phyloP scores from a whole-genome alignment of 306 rosid genomes.

The Potentilla sterilis region DNA sequence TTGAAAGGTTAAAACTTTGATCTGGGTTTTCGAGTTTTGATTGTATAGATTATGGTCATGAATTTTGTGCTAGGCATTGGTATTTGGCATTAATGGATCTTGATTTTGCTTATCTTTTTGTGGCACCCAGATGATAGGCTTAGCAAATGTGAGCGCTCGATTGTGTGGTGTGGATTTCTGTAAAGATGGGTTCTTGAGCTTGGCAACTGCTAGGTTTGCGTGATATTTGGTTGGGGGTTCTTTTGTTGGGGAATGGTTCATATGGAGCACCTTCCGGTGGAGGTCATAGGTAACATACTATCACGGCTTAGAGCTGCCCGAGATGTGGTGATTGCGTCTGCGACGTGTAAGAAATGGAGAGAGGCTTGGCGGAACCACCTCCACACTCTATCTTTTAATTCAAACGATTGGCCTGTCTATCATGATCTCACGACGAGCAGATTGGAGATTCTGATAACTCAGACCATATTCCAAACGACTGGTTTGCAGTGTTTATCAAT shows the following conservation, averaged over 20 bases:
- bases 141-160: background rate
- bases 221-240: background rate
- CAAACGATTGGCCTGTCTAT: constrained; percentile 60
- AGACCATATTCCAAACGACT: constrained; percentile 75
- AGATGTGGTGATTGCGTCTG: constrained; percentile 74
- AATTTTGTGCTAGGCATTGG: background rate
- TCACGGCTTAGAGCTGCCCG: constrained; percentile 72
- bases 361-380: constrained; percentile 62
- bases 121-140: background rate
- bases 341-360: constrained; percentile 76
- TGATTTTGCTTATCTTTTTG: background rate
- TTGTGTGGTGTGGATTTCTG: background rate
- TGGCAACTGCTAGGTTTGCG: background rate
- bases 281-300: constrained; percentile 78
- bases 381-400: constrained; percentile 65
- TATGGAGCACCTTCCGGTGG: constrained; percentile 86
- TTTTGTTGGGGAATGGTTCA: constrained; percentile 43
- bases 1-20: background rate
- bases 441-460: constrained; percentile 73
- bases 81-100: background rate
- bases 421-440: constrained; percentile 49
- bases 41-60: background rate
- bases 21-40: constrained; percentile 4
- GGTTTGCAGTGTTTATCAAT: constrained; percentile 60
- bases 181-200: background rate